Base-by-base conservation (phyloP, 2,329 filamentous ascomycete species). In the Talaromyces sp. region DNA sequence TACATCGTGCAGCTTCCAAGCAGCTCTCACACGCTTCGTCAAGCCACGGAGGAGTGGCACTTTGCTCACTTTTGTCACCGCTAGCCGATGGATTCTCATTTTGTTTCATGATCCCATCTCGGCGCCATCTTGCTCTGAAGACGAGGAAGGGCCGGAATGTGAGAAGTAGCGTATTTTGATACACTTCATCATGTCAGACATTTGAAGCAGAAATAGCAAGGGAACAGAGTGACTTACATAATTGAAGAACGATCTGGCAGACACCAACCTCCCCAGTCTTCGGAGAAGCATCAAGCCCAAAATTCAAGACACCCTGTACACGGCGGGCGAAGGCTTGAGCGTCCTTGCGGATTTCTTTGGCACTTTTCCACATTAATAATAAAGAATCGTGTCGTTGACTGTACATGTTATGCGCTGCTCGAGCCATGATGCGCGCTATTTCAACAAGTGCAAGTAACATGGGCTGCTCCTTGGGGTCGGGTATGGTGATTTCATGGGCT, bases 121-220 rank as follows among this genome's bases (percentile, higher is more conserved):
- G 72, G 58, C 74, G 77, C 68, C 79, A 72, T 64, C 80, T 79
- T 3, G 79, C 79, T 19, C 79, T 74, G 24, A 82, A 75, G 9
- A 82, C 79, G 31, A 82, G 64, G 62, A 82, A 82, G 4, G 80
- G 80, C 0, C 80, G 75, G 61, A 81, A 82, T 0, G 78, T 81
- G 7, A 82, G 65, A 3, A 81, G 68, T 1, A 81, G 66, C 1
- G 77, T 79, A 57, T 79, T 78, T 35, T 81, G 77, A 52, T 82
- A 82, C 45, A 81, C 80, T 82, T 47, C n/a, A 8, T 5, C 33
- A 13, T 41, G 24, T 60, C 33, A 64, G 56, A 24, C 22, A 10
- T 31, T n/a, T 37, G 31, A 59, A 27, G 37, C 6, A 3, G 3
- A 33, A 37, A 57, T 43, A 37, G 19, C 14, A 24, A 3, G 33